These are phyloP conservation scores for Picea glauca DNA, from an alignment of 75 land plant genomes.

Conservation along the genomic window DNA sequence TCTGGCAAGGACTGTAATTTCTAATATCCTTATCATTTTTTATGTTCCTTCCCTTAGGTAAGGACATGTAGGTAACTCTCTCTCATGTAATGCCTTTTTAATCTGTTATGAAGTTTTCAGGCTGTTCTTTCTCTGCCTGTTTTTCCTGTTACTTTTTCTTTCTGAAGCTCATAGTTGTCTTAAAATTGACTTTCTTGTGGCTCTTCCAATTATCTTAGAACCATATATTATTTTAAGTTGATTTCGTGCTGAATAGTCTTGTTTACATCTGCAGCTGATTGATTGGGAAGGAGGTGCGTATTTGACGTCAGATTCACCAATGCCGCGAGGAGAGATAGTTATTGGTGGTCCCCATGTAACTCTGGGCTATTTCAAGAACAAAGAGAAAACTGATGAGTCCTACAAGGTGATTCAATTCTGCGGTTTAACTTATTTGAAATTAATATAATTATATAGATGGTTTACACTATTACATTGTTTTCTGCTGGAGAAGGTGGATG, in stretches of 20 bases:
- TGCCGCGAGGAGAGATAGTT: conserved; percentile 83
- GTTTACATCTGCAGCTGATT: conserved; percentile 46
- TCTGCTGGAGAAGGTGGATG: conserved; percentile 44
- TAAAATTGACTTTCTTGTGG: background rate
- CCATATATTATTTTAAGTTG: background rate
- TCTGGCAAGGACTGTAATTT: background rate
- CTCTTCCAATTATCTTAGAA: background rate
- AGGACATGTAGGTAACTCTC: background rate
- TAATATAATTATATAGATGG: background rate
- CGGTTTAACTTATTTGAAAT: background rate
- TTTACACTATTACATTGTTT: background rate
- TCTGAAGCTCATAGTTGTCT: background rate
- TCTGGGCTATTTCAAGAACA: conserved; percentile 76
- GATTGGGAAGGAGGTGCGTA: conserved; percentile 92
- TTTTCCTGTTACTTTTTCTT: background rate
- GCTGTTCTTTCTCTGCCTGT: background rate
- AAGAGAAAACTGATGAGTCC: conserved; percentile 75
- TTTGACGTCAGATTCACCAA: conserved; percentile 55
- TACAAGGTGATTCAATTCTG: conserved; percentile 53
- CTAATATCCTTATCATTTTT: background rate
- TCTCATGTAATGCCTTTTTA: background rate
- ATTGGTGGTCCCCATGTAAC: conserved; percentile 89
- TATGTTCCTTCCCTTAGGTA: background rate
- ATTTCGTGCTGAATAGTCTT: background rate
- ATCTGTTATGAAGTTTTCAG: background rate